Base-by-base conservation (phyloP, 257 asterid genomes). In the Pogostemon cablin region DNA sequence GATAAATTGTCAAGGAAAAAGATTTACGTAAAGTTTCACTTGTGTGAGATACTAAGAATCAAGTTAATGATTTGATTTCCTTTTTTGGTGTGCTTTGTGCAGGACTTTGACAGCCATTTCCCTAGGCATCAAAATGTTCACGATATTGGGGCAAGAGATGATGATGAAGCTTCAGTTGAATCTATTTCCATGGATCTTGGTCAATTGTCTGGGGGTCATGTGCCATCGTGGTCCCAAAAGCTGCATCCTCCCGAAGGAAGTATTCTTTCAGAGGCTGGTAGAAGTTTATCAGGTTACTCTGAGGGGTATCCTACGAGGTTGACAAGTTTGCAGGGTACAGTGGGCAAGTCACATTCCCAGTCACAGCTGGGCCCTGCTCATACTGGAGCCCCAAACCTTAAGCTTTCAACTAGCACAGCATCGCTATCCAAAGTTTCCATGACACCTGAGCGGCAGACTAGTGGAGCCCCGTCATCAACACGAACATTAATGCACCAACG, bases 91-190 rank as follows among this genome's bases (percentile, higher is more conserved):
- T 54, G 42, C 20, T 63, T 73, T 67, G 39, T 84, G 79, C 82
- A 88, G 95, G 87, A 81, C 75, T 71, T 69, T n/a, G 84, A 76
- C 50, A 71, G 73, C 77, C 80, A 73, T 72, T 76, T 68, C 62
- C 83, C 60, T n/a, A 80, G 81, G 67, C 75, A 85, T 20, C 84
- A 71, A 75, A 76, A 44, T 60, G 17, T 70, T 3, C 84, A 65
- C 69, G 84, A 56, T 53, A 35, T 67, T 62, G 89, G 78, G 72
- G 37, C 86, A 47, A 81, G 78, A 75, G 75, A 56, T 67, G 86
- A 71, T 48, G 90, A 84, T 77, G 90, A 88, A 72, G 79, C 79
- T 66, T 84, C 89, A 40, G 77, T 62, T 72, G 92, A 85, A 79
- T 86, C 91, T 65, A 71, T 85, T 50, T 82, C 90, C 37, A 77